Evolutionary conservation across 345 rosid genomes (phyloP).

Genomic region (Conringia planisiliqua): DNA sequence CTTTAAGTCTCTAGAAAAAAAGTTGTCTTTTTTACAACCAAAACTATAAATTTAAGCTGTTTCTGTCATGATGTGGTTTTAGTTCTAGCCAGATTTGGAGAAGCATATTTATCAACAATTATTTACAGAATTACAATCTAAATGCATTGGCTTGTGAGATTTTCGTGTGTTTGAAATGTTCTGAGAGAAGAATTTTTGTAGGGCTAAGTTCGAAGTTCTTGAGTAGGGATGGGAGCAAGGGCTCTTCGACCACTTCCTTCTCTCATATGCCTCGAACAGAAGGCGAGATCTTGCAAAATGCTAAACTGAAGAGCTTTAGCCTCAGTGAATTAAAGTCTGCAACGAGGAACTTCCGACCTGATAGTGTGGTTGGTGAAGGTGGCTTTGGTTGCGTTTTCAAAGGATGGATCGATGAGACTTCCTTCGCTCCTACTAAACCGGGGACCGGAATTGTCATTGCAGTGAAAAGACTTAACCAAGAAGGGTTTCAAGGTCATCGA

Average conservation of each 20-base stretch:
- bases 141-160: background rate
- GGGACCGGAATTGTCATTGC: conserved; percentile 85
- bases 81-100: background rate
- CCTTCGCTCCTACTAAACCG: conserved; percentile 65
- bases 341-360: conserved; percentile 84
- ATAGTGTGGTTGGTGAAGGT: conserved; percentile 91
- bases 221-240: conserved; percentile 60
- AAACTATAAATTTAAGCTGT: background rate
- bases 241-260: conserved; percentile 50
- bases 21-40: background rate
- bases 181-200: conserved; percentile 22
- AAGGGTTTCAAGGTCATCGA: conserved; percentile 81
- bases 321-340: conserved; percentile 63
- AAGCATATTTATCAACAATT: background rate
- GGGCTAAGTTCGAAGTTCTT: conserved; percentile 60
- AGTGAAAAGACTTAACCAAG: conserved; percentile 87
- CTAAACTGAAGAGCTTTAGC: conserved; percentile 66
- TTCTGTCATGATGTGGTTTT: background rate
- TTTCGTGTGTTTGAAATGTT: background rate
- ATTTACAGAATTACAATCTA: background rate
- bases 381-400: conserved; percentile 97
- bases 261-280: conserved; percentile 77
- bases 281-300: conserved; percentile 82
- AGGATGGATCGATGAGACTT: conserved; percentile 88
- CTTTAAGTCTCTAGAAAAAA: background rate